Base-by-base conservation (phyloP, 192 early-diverging fungal genomes). In the Thamnidium elegans region DNA sequence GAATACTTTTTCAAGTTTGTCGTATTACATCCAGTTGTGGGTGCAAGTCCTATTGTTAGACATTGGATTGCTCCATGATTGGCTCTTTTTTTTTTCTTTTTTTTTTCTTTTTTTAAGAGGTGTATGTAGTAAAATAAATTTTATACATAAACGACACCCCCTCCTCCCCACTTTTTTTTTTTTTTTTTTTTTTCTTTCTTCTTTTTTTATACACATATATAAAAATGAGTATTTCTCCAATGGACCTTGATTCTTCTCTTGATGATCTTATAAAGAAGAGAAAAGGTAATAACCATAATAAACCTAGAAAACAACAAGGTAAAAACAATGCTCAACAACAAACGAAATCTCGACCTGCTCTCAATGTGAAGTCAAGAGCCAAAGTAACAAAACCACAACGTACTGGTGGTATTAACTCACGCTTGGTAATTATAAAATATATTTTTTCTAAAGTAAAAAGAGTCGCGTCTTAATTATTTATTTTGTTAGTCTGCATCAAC, bases 1-100 rank as follows among this genome's bases (percentile, higher is more conserved):
- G 78, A 82, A 50, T 82, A 82, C 62, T 82, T 82, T 67, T 71
- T 82, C 47, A 75, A 78, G 47, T 82, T 77, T 69, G 69, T 82
- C 10, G 71, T 77, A n/a, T 67, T 79, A 15, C 81, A 82, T 50
- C 81, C 81, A 0, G 52, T 69, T 19, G 63, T 82, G 14, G 76
- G 81, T 0, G 66, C 71, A 59, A 78, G 73, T 59, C 63, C 70
- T 30, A 69, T 79, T 4, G 72, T 79, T n/a, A 79, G 76, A 52
- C 72, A 76, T 4, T 82, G 78, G 81, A 75, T 82, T 45, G 58
- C 74, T 26, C 65, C 65, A 19, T 76, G 31, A 71, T 59, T 48
- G 46, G 46, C 14, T 48, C 4, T 47, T 61, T 30, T 48, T 44
- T 47, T 8, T 30, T 50, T 46, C 2, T 62, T 47, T 62, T 47